phyloP scores from a whole-genome alignment of 2,329 filamentous ascomycete species.

The Phoma sp. region DNA sequence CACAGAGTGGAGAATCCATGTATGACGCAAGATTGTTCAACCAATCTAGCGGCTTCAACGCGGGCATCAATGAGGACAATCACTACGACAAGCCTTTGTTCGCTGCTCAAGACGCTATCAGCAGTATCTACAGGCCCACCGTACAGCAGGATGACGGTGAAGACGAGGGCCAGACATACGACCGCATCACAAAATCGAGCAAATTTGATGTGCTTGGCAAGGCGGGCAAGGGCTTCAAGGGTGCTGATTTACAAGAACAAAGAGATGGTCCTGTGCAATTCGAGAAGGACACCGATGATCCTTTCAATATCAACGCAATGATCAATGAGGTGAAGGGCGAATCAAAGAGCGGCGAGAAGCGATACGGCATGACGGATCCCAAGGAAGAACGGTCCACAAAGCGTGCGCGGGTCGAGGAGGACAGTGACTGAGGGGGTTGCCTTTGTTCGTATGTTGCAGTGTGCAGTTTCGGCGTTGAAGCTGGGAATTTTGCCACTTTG shows the following conservation, averaged over 20 bases:
- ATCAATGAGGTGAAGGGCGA: conserved; percentile 76
- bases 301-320: conserved; percentile 94
- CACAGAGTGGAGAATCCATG: conserved; percentile 90
- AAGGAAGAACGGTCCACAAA: conserved; percentile 61
- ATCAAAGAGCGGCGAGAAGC: conserved; percentile 68
- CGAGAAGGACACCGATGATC: conserved; percentile 85
- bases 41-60: conserved; percentile 86
- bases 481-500: too few relatives aligned
- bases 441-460: neutral
- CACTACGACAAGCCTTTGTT: conserved; percentile 97
- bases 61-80: conserved; percentile 97
- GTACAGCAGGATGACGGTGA: conserved; percentile 74
- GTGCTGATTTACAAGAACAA: conserved; percentile 79
- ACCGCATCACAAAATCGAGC: conserved; percentile 82
- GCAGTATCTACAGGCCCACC: conserved; percentile 86
- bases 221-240: conserved; percentile 85
- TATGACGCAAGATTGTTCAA: conserved; percentile 97
- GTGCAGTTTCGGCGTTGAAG: neutral
- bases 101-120: conserved; percentile 92
- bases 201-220: conserved; percentile 88
- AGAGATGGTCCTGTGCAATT: conserved; percentile 95
- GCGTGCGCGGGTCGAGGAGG: conserved; percentile 78
- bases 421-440: conserved; percentile 49
- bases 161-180: conserved; percentile 82
- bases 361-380: conserved; percentile 75